phyloP scores from a whole-genome alignment of 441 rosid genomes.

The Mallotus repandus region DNA sequence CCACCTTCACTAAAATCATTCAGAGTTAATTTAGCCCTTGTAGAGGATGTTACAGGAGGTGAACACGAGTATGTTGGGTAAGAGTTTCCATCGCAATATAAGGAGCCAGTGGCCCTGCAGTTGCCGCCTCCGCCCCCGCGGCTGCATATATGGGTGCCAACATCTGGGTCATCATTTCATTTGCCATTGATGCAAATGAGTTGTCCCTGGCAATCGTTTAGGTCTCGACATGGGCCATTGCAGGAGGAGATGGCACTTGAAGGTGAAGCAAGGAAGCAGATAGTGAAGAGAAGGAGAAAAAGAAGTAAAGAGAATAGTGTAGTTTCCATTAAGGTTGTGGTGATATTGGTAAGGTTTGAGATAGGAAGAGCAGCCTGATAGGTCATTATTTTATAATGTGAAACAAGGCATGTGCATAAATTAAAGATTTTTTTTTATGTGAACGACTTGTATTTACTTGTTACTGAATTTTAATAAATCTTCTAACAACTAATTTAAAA shows the following conservation, averaged over 20 bases:
- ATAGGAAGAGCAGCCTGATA: too few relatives aligned
- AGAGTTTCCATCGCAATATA: constrained; percentile 7
- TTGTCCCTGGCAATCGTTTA: constrained; percentile 35
- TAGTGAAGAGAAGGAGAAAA: constrained; percentile 6
- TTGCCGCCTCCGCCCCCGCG: too few relatives aligned
- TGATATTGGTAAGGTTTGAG: too few relatives aligned
- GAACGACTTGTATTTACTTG: too few relatives aligned
- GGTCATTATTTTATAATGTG: too few relatives aligned
- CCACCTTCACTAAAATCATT: constrained; percentile 39
- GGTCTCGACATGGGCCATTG: constrained; percentile 31
- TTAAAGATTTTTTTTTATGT: too few relatives aligned
- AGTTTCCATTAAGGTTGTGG: neutral
- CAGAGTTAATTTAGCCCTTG: constrained; percentile 30
- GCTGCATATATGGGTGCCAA: constrained; percentile 23
- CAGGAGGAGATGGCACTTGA: constrained; percentile 35
- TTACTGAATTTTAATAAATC: too few relatives aligned
- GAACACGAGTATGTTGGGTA: constrained; percentile 31
- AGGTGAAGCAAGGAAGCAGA: neutral
- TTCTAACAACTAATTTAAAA: too few relatives aligned
- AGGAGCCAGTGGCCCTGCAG: constrained; percentile 27
- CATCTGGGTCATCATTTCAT: constrained; percentile 37
- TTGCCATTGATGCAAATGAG: constrained; percentile 38
- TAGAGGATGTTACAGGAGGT: constrained; percentile 31
- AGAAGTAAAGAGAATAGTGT: neutral
- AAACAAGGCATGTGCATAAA: too few relatives aligned